Evolutionary conservation across 495 filamentous ascomycete genomes (phyloP), one percentile per base, ranked within the genome.

Genomic region (Talaromyces trachyspermus): DNA sequence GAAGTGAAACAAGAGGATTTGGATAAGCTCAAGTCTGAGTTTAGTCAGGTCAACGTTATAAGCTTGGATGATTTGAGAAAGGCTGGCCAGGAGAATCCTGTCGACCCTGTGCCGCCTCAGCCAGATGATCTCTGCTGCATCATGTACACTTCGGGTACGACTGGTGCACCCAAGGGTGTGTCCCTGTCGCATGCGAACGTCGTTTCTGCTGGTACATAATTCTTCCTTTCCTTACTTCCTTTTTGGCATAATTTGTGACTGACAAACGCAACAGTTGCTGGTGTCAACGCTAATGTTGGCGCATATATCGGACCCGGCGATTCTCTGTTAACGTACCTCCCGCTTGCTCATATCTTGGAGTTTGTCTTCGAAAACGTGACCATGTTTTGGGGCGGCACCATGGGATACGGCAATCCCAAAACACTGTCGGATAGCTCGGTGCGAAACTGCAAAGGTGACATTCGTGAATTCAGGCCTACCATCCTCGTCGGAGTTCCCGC

Each of bases 71-170:
- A 96, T 32, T 69, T 98, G 49, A 65, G 79, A 51, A 82, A 92
- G 67, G 69, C 86, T 35, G 92, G 92, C 56, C 77, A 89, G 63
- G 81, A 87, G 51, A 92, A 94, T 59, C 81, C 78, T 7, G 79
- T 81, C 37, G 90, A 96, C 7, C 79, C 87, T 14, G 81, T 87
- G 14, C 85, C 89, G 30, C 90, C 92, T 3, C 65, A 71, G 20
- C 76, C 87, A 2, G 87, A 95, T 41, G 91, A 95, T 61, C 78
- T 98, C 10, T 92, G 86, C 76, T 95, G 92, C 62, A 95, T 98
- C 64, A 98, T 98, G 92, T 98, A 97, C 72, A 98, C 92, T 2
- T 97, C 92, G 24, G 92, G 92, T 35, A 95, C 91, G n/a, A 98
- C 92, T 4, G 92, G 92, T 41, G 79, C 89, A 0, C 92, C 92